Percentiles rank a stretch among this genome's conserved stretches.
Conservation (phyloP, 2,329 filamentous ascomycete species). For the Colletotrichum sp. region DNA sequence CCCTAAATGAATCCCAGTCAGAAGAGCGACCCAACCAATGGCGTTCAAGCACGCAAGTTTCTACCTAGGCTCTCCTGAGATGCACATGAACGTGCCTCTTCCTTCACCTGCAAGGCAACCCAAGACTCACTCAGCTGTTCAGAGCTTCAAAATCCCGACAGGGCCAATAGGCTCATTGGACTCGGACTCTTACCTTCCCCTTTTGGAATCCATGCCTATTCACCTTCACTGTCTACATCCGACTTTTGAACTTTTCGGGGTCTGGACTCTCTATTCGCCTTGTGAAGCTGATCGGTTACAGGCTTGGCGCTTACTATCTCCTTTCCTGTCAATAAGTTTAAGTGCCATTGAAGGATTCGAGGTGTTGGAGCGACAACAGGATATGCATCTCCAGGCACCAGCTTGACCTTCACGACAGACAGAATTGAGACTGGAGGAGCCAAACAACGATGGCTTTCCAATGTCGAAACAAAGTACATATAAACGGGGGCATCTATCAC, state of each 20-base stretch:
- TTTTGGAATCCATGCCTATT: neutral
- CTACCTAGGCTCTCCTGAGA: neutral
- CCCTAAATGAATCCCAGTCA: neutral
- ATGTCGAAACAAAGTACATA: neutral
- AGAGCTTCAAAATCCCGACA: neutral
- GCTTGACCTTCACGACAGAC: neutral
- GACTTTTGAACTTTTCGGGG: neutral
- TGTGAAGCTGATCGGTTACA: neutral
- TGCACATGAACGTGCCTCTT: neutral
- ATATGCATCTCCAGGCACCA: neutral
- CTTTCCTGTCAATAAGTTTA: neutral
- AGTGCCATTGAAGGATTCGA: neutral
- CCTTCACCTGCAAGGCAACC: neutral
- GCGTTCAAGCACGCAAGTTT: neutral
- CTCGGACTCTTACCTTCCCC: neutral
- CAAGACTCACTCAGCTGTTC: neutral
- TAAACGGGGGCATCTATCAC: neutral
- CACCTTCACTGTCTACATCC: neutral
- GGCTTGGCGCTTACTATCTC: neutral
- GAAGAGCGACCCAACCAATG: neutral
- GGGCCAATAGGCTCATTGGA: neutral
- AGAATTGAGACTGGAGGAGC: neutral
- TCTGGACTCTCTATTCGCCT: neutral
- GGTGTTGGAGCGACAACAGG: neutral
- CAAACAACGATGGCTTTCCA: neutral